Evolutionary conservation across 257 asterid genomes (phyloP), one percentile per base, ranked within the genome.

Genomic region (Penstemon newberryi): DNA sequence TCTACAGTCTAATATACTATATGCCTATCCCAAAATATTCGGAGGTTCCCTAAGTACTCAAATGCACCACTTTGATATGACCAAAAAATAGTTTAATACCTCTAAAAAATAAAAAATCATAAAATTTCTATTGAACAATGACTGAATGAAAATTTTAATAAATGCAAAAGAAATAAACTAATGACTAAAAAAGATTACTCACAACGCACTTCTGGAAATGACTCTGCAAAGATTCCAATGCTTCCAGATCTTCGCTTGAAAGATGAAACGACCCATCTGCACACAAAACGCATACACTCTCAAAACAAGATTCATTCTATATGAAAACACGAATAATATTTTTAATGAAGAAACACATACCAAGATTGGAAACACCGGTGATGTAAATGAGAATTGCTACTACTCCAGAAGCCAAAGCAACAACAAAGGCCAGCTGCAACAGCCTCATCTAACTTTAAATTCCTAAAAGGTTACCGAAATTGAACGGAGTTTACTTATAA

Each of bases 151-250:
- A n/a, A 3, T 51, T 25, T 25, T 25, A 25, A 25, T 25, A 25
- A 25, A 25, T 25, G 33, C 65, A 33, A 49, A 49, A 56, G 5
- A 12, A 59, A 51, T 69, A 25, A 25, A 25, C 2, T 25, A 25
- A 25, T 25, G 33, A 2, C 33, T 2, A 25, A 25, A 25, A 25
- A 25, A 25, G 33, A 25, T 25, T 25, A 80, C 96, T 83, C 72
- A 91, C 97, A 86, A 91, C 96, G 66, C 98, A 91, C 84, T 85
- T 84, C 75, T 78, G 81, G 79, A 91, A 91, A 57, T 79, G 79
- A 63, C 64, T 55, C 75, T 77, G 95, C 69, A 91, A 78, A 39
- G 89, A 74, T 69, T 64, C 72, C 77, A 91, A 74, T n/a, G 98
- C 91, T 40, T 85, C 86, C 73, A 81, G 73, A 78, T 89, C 98